A percentile compares a stretch with the other conserved stretches of the same genome.
phyloP scores from a whole-genome alignment of 2,329 filamentous ascomycete genomes.

The Neurospora sp. region DNA sequence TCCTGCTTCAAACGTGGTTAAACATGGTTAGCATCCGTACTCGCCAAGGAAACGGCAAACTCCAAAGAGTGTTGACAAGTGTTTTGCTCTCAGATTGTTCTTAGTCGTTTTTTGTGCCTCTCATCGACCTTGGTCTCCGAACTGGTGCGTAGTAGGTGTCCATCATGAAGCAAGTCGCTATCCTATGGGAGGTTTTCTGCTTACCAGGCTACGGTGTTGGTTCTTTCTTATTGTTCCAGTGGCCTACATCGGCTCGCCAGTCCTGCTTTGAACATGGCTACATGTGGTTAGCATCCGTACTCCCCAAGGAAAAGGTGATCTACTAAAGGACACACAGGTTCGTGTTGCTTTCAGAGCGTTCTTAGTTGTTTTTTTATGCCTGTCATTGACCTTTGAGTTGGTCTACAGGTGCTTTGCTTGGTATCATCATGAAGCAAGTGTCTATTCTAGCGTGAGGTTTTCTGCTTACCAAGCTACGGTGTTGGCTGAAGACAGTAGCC shows the following conservation, averaged over 20 bases:
- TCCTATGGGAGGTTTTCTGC: background rate
- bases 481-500: background rate
- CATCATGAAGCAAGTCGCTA: background rate
- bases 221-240: background rate
- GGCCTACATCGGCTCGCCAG: background rate
- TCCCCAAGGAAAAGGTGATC: background rate
- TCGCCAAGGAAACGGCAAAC: background rate
- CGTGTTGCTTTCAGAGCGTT: background rate
- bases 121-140: background rate
- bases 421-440: background rate
- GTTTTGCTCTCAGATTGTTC: background rate
- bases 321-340: background rate
- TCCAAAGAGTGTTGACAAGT: background rate
- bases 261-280: background rate
- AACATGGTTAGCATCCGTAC: background rate
- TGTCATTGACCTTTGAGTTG: background rate
- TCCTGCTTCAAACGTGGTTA: background rate
- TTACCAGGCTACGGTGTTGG: background rate
- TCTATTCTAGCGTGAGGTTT: background rate
- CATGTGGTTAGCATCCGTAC: background rate
- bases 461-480: background rate
- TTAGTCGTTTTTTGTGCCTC: background rate
- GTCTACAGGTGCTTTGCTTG: background rate
- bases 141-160: background rate
- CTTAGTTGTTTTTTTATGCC: background rate